A percentile compares a stretch with the other conserved stretches of the same genome.
Evolutionary conservation across 805 yeast species (phyloP).

Genomic region (Debaryomyces tyrocola): DNA sequence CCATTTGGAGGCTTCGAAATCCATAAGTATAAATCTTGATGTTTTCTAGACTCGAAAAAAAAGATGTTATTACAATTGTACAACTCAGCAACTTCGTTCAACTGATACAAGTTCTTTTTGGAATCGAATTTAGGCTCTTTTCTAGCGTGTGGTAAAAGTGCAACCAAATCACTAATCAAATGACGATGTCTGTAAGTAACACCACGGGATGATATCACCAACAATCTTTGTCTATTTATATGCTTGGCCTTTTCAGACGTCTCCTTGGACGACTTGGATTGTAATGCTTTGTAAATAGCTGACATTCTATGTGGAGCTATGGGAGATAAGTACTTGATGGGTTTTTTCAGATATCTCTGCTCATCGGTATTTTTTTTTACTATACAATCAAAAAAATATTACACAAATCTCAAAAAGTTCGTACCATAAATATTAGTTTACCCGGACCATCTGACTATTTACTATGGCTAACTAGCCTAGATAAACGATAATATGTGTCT

Average conservation of each 20-base stretch:
- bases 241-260: constrained; percentile 51
- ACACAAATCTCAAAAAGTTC: neutral
- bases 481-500: no score
- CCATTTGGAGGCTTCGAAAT: constrained; percentile 96
- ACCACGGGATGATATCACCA: constrained; percentile 91
- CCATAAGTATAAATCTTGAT: constrained; percentile 93
- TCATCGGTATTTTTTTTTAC: neutral
- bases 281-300: constrained; percentile 47
- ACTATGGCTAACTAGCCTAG: no score
- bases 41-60: constrained; percentile 95
- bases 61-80: constrained; percentile 95
- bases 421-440: neutral
- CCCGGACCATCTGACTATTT: neutral
- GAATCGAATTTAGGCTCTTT: constrained; percentile 96
- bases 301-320: constrained; percentile 30
- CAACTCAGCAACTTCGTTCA: constrained; percentile 94
- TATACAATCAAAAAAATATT: neutral
- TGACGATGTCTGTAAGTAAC: constrained; percentile 95
- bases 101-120: constrained; percentile 81
- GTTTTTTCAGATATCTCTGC: neutral
- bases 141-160: constrained; percentile 88
- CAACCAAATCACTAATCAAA: constrained; percentile 74
- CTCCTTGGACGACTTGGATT: constrained; percentile 46
- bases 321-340: neutral
- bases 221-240: constrained; percentile 83